A percentile compares a stretch with the other conserved stretches of the same genome.
phyloP scores from a whole-genome alignment of 1,284 basidiomycete genomes.

The Ganoderma sinense region DNA sequence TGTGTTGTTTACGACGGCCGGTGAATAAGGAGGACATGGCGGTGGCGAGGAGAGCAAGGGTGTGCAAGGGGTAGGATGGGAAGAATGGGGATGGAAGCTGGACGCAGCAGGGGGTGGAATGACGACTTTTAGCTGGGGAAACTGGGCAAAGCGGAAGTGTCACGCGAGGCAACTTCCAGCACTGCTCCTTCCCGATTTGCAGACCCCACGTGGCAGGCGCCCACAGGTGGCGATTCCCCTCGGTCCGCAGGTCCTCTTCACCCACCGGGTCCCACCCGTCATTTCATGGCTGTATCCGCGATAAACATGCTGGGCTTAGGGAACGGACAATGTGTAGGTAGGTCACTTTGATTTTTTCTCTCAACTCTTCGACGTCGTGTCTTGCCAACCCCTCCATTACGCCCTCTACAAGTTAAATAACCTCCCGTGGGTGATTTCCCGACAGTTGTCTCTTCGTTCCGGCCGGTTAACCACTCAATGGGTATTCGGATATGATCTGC shows the following conservation, averaged over 20 bases:
- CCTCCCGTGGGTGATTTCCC: background rate
- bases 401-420: background rate
- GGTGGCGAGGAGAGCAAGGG: background rate
- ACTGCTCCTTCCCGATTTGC: background rate
- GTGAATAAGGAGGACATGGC: conserved; percentile 19
- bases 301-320: no score
- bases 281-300: no score
- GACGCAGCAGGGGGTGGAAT: background rate
- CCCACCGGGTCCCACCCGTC: no score
- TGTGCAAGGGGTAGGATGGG: background rate
- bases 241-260: background rate
- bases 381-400: background rate
- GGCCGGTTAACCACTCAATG: background rate
- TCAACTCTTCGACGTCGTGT: no score
- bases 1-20: conserved; percentile 18
- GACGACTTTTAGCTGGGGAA: conserved; percentile 6
- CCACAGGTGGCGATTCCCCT: background rate
- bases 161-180: conserved; percentile 15
- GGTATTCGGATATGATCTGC: background rate
- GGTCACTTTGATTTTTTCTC: no score
- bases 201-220: conserved; percentile 10
- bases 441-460: background rate
- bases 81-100: background rate
- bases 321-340: no score
- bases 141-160: conserved; percentile 10